Conservation (phyloP, 306 rosid genomes). For the Fragaria nilgerrensis region DNA sequence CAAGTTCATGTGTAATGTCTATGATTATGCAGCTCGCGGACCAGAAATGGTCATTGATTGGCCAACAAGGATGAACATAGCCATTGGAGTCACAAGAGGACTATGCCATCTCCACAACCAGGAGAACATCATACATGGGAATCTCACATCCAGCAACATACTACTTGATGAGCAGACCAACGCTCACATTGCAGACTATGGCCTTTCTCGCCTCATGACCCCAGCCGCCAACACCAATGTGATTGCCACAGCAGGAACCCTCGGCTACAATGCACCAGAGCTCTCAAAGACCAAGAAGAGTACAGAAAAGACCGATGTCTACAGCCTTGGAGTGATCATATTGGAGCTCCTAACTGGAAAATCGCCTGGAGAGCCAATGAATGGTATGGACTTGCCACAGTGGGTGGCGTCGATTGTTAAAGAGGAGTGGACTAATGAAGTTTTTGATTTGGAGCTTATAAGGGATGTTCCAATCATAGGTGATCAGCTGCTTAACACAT, state of each 20-base stretch:
- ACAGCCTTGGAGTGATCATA: constrained; percentile 79
- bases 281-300: constrained; percentile 71
- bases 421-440: constrained; percentile 89
- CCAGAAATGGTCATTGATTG: constrained; percentile 62
- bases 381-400: constrained; percentile 82
- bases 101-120: constrained; percentile 54
- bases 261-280: constrained; percentile 87
- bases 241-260: constrained; percentile 84
- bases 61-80: constrained; percentile 85
- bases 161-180: constrained; percentile 61
- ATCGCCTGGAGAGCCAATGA: constrained; percentile 73
- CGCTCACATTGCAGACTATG: constrained; percentile 75
- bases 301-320: constrained; percentile 51
- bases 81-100: constrained; percentile 63
- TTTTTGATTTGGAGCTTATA: constrained; percentile 83
- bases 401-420: constrained; percentile 92
- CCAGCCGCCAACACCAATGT: constrained; percentile 71
- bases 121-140: constrained; percentile 68
- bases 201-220: constrained; percentile 78
- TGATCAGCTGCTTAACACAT: constrained; percentile 73
- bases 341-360: constrained; percentile 85
- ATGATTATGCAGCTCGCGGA: constrained; percentile 59
- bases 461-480: constrained; percentile 61
- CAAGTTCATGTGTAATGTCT: neutral
- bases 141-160: constrained; percentile 75